Evolutionary conservation across 225 moss, liverwort and hornwort genomes (phyloP), one percentile per base, ranked within the genome.

Genomic region (Takakia lepidozioides): DNA sequence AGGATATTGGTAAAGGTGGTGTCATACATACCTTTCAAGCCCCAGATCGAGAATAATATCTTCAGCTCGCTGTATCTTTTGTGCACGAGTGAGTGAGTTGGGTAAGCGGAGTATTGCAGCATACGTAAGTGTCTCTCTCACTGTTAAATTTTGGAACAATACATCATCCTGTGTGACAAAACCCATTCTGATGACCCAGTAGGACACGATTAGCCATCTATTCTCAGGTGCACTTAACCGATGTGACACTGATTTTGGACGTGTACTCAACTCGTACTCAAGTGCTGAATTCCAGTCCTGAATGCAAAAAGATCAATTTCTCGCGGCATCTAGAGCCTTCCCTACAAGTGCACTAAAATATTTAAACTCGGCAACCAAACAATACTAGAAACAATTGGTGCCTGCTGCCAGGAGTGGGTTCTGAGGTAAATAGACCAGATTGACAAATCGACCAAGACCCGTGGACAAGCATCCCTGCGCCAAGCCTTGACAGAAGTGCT

Each of bases 121-220:
- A 26, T 79, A 92, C 36, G 85, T 65, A 23, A 92, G 65, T 1
- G 87, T 92, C 46, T 92, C 92, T 37, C 80, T 74, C 58, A 92
- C 92, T 1, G 92, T 92, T 14, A 92, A 76, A 45, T 92, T 84
- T 3, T 56, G 46, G 17, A 53, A 83, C n/a, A 92, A 67, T 10
- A 92, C 72, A 29, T 92, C 92, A 35, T 92, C 92, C 52, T 92
- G 92, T 14, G 82, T 92, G 7, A 92, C 92, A 25, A 87, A 92
- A 13, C 92, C 92, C 52, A 79, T 87, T 43, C 85, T 88, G 68
- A 55, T n/a, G 16, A 36, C 29, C 29, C 52, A 43, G 0, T 17
- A 22, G 7, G 9, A 22, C 43, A 43, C 21, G 11, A 32, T 32
- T 32, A 6, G 0, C 11, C 32, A 6, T 32, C 11, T 6, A 32